Conservation (phyloP, 1,139 yeast species). For the Wickerhamomyces sp. region DNA sequence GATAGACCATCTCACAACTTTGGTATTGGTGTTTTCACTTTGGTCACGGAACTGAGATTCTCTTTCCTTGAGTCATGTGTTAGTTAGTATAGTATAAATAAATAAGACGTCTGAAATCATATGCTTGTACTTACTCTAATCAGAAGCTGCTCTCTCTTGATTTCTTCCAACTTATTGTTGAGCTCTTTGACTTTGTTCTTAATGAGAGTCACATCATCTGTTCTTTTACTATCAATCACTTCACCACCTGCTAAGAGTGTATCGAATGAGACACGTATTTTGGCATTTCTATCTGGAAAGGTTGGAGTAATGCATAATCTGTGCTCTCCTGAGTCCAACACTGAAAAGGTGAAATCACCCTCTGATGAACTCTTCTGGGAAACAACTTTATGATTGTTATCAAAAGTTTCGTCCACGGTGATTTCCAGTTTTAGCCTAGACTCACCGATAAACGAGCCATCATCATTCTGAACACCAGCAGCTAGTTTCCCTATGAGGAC, state of each 20-base stretch:
- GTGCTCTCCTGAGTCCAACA: constrained; percentile 60
- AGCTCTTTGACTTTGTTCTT: constrained; percentile 40
- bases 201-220: constrained; percentile 37
- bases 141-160: constrained; percentile 48
- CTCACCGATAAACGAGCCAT: constrained; percentile 31
- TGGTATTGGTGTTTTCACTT: constrained; percentile 48
- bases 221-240: constrained; percentile 42
- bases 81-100: constrained; percentile 16
- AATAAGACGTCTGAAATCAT: constrained; percentile 15
- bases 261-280: constrained; percentile 42
- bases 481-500: constrained; percentile 45
- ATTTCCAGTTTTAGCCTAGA: constrained; percentile 34
- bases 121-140: constrained; percentile 32
- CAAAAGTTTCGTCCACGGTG: constrained; percentile 54
- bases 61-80: constrained; percentile 38
- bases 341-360: constrained; percentile 60
- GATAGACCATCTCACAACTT: constrained; percentile 53
- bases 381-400: constrained; percentile 52
- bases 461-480: constrained; percentile 28
- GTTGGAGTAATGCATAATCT: constrained; percentile 55
- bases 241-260: constrained; percentile 45
- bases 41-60: constrained; percentile 52
- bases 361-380: constrained; percentile 45
- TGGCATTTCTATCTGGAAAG: constrained; percentile 37
- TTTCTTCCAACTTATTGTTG: constrained; percentile 42